Base-by-base conservation (phyloP, 163 green algal species). In the Smithsoniella earleae region DNA sequence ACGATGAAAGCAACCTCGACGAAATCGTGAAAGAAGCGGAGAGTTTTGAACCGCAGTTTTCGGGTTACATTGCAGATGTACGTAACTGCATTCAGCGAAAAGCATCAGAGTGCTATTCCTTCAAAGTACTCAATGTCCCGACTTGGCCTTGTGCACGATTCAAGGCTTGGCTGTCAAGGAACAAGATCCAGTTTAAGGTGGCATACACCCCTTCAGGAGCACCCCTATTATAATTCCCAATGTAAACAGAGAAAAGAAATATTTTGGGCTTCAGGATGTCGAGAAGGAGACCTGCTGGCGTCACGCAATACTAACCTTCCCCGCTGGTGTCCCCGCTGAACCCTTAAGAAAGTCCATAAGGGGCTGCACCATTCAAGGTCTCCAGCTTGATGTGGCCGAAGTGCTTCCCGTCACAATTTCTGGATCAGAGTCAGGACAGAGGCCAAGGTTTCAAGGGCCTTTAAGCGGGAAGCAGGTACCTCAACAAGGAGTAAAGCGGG, bases 241-340 rank as follows among this genome's bases (percentile, higher is more conserved):
- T n/a, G n/a, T n/a, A n/a, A n/a, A n/a, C n/a, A n/a, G n/a, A n/a
- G n/a, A n/a, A n/a, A n/a, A n/a, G n/a, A n/a, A n/a, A n/a, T n/a
- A n/a, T n/a, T n/a, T n/a, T n/a, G n/a, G n/a, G n/a, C 52, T 69
- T 5, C 58, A 69, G 58, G n/a, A 69, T 4, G n/a, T 69, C 16
- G 58, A 69, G 25, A 69, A 69, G 20, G 18, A 40, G 16, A 33
- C 31, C 4, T 37, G 30, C 10, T 69, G 58, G 58, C 40, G 5
- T 4, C 58, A 69, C 34, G 58, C 58, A 13, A 69, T 69, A 30
- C 31, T 69, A 18, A 69, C 58, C 22, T 25, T 64, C 13, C n/a
- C n/a, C n/a, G n/a, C n/a, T n/a, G n/a, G n/a, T n/a, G n/a, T n/a
- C n/a, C n/a, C n/a, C n/a, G n/a, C n/a, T n/a, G n/a, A n/a, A n/a